Percentiles rank a stretch among this genome's conserved stretches.
phyloP scores from a whole-genome alignment of 805 yeast species.

The Ogataea paradorogensis region DNA sequence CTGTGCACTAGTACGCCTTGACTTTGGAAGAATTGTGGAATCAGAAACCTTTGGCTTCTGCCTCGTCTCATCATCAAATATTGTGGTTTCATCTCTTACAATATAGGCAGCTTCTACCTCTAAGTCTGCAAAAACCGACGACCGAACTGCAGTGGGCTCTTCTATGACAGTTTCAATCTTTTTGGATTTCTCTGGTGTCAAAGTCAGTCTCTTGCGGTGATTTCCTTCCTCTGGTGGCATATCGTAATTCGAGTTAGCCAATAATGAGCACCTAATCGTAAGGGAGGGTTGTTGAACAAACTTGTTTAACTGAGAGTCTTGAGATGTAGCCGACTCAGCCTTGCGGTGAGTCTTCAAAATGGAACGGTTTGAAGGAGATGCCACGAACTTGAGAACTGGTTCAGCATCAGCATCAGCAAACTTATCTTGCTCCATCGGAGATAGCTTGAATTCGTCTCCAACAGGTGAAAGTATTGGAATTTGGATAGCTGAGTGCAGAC shows the following conservation, averaged over 20 bases:
- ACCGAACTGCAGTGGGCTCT: conserved; percentile 8
- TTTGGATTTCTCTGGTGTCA: conserved; percentile 28
- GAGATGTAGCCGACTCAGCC: conserved; percentile 25
- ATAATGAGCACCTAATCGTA: conserved; percentile 26
- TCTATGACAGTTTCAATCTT: conserved; percentile 1
- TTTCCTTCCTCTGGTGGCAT: conserved; percentile 24
- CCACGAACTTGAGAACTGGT: conserved; percentile 2
- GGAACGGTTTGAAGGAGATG: conserved; percentile 15
- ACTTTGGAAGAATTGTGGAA: conserved; percentile 1
- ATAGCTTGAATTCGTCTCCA: conserved; percentile 17
- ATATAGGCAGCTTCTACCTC: conserved; percentile 17
- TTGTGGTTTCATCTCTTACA: conserved; percentile 14
- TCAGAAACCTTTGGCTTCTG: conserved; percentile 11
- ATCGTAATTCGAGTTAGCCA: conserved; percentile 28
- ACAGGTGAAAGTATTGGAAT: conserved; percentile 27
- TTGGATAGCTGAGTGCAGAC: conserved; percentile 33
- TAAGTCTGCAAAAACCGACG: conserved; percentile 30
- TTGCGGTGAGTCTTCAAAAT: conserved; percentile 28
- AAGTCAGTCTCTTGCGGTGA: conserved; percentile 20
- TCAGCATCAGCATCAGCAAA: conserved; percentile 33
- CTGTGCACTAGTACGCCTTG: not conserved
- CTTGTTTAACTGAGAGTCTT: conserved; percentile 22
- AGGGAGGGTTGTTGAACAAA: conserved; percentile 20
- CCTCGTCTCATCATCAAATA: conserved; percentile 20
- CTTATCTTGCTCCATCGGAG: conserved; percentile 15